A percentile compares a stretch with the other conserved stretches of the same genome.
These are phyloP conservation scores for Oligophagozyma castellii DNA, from an alignment of 1,139 yeast species.

Conservation along the genomic window DNA sequence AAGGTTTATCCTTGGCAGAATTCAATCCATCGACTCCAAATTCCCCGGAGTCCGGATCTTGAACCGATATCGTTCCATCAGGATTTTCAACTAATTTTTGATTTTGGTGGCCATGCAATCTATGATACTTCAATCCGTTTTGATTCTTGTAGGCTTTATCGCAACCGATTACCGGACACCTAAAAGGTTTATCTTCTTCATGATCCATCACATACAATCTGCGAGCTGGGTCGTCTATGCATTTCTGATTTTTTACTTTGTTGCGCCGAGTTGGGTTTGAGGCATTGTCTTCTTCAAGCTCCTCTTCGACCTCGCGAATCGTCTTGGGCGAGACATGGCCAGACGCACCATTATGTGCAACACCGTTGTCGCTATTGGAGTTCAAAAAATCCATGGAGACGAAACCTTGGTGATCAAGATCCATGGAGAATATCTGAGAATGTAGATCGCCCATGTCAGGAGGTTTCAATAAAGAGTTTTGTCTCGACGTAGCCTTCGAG, in stretches of 20 bases:
- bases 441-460: no score
- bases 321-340: no score
- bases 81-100: constrained; percentile 83
- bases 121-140: constrained; percentile 90
- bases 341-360: constrained; percentile 23
- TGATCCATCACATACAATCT: constrained; percentile 85
- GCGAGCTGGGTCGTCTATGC: constrained; percentile 86
- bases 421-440: neutral
- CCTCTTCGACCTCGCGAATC: constrained; percentile 3
- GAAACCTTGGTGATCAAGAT: neutral
- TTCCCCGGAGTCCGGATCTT: constrained; percentile 84
- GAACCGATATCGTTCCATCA: constrained; percentile 84
- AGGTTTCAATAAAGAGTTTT: neutral
- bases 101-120: constrained; percentile 94
- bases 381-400: constrained; percentile 1
- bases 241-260: constrained; percentile 30
- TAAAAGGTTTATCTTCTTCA: constrained; percentile 88
- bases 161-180: constrained; percentile 96
- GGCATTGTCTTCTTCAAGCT: constrained; percentile 1
- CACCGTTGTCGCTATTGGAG: constrained; percentile 24
- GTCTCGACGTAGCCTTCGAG: neutral
- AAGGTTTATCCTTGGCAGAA: constrained; percentile 94
- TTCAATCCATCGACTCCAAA: constrained; percentile 77
- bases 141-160: constrained; percentile 96
- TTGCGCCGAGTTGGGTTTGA: neutral